A percentile compares a stretch with the other conserved stretches of the same genome.
Conservation (phyloP, 2,329 filamentous ascomycete species). For the Diplodia seriata region DNA sequence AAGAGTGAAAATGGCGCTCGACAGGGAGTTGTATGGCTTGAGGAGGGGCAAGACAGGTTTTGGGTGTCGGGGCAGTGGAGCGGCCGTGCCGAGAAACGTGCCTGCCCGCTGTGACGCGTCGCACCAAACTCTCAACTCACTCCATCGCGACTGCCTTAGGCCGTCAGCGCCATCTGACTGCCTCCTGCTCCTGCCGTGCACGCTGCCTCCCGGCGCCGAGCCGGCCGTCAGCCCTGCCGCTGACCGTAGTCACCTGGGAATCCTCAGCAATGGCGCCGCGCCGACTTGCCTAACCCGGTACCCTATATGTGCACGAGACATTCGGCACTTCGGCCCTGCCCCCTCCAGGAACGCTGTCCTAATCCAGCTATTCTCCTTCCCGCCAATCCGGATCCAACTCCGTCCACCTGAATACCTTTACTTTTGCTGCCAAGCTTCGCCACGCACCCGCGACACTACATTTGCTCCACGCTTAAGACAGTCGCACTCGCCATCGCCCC, state of each 20-base stretch:
- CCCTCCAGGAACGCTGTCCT: constrained; percentile 18
- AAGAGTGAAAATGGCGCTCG: background rate
- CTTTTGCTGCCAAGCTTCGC: background rate
- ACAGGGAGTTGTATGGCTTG: background rate
- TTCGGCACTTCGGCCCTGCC: constrained; percentile 11
- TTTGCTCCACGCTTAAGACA: background rate
- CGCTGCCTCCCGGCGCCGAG: background rate
- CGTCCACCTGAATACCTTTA: background rate
- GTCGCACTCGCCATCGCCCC: background rate
- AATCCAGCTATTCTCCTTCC: background rate
- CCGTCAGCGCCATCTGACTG: constrained; percentile 5
- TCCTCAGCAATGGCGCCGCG: constrained; percentile 12
- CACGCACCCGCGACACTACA: background rate
- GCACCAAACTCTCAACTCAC: background rate
- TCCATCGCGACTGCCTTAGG: background rate
- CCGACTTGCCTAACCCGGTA: constrained; percentile 7
- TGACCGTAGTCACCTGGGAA: constrained; percentile 23
- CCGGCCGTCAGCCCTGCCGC: constrained; percentile 2
- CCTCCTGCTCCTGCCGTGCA: background rate
- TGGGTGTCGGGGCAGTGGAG: background rate
- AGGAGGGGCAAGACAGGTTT: constrained; percentile 18
- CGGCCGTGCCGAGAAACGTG: background rate
- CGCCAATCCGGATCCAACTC: background rate
- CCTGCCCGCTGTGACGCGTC: constrained; percentile 16
- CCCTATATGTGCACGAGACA: background rate